Base-by-base conservation (phyloP, 306 rosid species). In the Biancaea sappan region DNA sequence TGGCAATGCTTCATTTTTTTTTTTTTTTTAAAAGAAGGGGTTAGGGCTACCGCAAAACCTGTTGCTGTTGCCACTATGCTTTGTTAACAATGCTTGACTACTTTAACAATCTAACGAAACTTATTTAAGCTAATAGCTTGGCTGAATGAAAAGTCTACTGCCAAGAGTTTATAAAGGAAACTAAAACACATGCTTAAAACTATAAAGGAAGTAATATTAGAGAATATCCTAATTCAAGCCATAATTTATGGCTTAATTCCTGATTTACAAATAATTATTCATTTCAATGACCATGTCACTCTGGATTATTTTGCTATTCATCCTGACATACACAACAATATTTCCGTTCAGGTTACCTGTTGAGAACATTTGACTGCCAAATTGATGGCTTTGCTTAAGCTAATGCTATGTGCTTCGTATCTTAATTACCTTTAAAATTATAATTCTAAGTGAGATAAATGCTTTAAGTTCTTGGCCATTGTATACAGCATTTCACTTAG, bases 321-420 rank as follows among this genome's bases (percentile, higher is more conserved):
- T 8, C 10, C 8, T 34, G 7, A 4, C 37, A 34, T 34, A 34
- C 8, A 31, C 14, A 1, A n/a, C n/a, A n/a, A n/a, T n/a, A n/a
- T 58, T 29, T 58, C 7, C 3, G 16, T 29, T 69, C 22, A 59
- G 46, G 41, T 58, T 53, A 35, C 12, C 12, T 34, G 14, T 73
- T 32, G 26, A 22, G 6, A 62, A 32, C 25, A 14, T 48, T 74
- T 8, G 35, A 16, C 52, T 22, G 26, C 14, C 3, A 48, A 63
- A 21, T 51, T 74, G 65, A 64, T 50, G 72, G 52, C 37, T 48
- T 28, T 62, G 50, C 64, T 63, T 18, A 28, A 74, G 41, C 64
- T 32, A 22, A 14, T 48, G 28, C 21, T 32, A 8, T 73, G 15
- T 43, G 21, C 29, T 43, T 44, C 12, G 8, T 31, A 14, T 44